A percentile compares a stretch with the other conserved stretches of the same genome.
phyloP scores from a whole-genome alignment of 495 filamentous ascomycete species.

The Penicillium maclennaniae region DNA sequence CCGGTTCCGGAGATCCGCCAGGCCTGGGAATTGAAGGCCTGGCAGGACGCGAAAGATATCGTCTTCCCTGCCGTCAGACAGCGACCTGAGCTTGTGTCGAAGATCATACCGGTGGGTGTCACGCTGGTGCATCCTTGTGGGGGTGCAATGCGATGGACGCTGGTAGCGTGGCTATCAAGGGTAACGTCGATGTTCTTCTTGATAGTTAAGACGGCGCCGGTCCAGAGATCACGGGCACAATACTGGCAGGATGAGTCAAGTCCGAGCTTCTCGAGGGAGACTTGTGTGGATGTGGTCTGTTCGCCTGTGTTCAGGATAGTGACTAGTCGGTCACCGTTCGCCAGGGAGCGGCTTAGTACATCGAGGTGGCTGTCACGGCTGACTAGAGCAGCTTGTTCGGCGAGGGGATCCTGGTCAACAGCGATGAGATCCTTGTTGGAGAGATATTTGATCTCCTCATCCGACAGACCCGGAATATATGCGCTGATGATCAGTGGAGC shows the following conservation, averaged over 20 bases:
- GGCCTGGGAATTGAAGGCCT: conserved; percentile 22
- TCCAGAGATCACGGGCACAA: conserved; percentile 20
- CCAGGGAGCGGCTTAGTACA: conserved; percentile 29
- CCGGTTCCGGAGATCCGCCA: conserved; percentile 22
- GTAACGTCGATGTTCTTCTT: conserved; percentile 13
- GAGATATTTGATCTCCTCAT: conserved; percentile 30
- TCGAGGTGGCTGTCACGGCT: conserved; percentile 31
- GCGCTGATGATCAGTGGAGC: conserved; percentile 43
- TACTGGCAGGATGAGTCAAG: conserved; percentile 19
- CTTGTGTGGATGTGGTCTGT: conserved; percentile 8
- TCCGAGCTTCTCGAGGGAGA: conserved; percentile 23
- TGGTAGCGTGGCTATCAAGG: conserved; percentile 28
- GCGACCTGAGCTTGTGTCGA: conserved; percentile 28
- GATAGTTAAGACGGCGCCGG: conserved; percentile 9
- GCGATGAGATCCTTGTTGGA: conserved; percentile 36
- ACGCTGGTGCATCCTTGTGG: conserved; percentile 9
- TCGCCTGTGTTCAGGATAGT: conserved; percentile 32
- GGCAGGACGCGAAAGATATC: conserved; percentile 22
- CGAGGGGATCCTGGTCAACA: conserved; percentile 39
- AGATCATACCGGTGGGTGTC: conserved; percentile 31
- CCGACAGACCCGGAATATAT: conserved; percentile 32
- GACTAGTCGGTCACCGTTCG: conserved; percentile 29
- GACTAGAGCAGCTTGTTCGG: conserved; percentile 38
- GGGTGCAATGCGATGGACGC: conserved; percentile 24
- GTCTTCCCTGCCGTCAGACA: conserved; percentile 26